A percentile compares a stretch with the other conserved stretches of the same genome.
Evolutionary conservation across 805 yeast species (phyloP).

Genomic region (Kurtzmaniella cleridarum): DNA sequence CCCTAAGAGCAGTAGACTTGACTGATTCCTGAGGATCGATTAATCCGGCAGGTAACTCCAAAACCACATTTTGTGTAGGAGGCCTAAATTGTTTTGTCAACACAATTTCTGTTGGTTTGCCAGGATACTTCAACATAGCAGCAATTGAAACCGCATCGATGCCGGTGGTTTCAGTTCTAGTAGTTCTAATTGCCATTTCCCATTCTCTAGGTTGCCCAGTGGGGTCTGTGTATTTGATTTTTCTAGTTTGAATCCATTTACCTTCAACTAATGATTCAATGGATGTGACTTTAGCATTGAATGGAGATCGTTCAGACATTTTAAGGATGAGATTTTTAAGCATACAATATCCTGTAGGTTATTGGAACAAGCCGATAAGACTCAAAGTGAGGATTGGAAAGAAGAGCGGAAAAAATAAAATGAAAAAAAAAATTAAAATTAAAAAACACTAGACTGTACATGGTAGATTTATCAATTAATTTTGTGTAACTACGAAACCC

Average conservation of each 20-base stretch:
- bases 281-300: slow-evolving; percentile 25
- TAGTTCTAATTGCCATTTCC: slow-evolving; percentile 85
- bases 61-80: slow-evolving; percentile 81
- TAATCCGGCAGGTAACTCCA: slow-evolving; percentile 94
- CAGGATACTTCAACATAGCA: slow-evolving; percentile 55
- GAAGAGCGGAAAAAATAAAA: too few species aligned
- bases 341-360: not conserved
- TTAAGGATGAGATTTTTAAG: not conserved
- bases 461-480: not conserved
- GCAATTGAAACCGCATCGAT: slow-evolving; percentile 91
- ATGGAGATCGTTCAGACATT: slow-evolving; percentile 29
- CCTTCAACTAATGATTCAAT: slow-evolving; percentile 32
- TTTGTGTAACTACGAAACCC: too few species aligned
- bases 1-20: slow-evolving; percentile 80
- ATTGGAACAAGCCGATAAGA: not conserved
- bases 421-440: too few species aligned
- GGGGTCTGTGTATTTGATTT: slow-evolving; percentile 69
- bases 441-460: not conserved
- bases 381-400: too few species aligned
- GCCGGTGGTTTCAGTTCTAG: slow-evolving; percentile 53
- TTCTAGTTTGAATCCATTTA: slow-evolving; percentile 50
- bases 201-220: slow-evolving; percentile 65
- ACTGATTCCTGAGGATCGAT: slow-evolving; percentile 79
- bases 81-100: slow-evolving; percentile 91
- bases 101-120: slow-evolving; percentile 33